Conservation (phyloP, 2,329 filamentous ascomycete genomes). For the Karstenula rhodostoma region DNA sequence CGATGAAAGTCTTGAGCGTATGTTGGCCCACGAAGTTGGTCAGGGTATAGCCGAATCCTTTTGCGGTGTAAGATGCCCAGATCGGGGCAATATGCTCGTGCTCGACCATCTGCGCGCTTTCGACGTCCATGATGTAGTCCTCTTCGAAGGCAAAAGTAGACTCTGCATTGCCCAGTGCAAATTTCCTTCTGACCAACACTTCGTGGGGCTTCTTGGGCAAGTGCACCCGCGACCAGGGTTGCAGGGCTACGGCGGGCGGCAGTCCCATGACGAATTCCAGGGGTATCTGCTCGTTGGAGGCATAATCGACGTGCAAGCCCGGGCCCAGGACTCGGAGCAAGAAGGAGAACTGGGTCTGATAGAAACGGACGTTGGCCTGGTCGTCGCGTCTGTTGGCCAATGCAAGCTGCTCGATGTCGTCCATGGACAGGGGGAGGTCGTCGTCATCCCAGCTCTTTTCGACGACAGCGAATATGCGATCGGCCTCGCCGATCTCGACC, state of each 20-base stretch:
- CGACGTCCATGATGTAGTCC: conserved; percentile 69
- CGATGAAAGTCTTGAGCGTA: conserved; percentile 72
- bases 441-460: conserved; percentile 81
- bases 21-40: conserved; percentile 73
- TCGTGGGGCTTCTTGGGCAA: conserved; percentile 68
- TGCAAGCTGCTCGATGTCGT: conserved; percentile 70
- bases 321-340: conserved; percentile 69
- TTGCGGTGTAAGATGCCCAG: conserved; percentile 74
- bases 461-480: conserved; percentile 77
- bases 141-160: conserved; percentile 39
- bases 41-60: conserved; percentile 69
- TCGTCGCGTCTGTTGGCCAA: conserved; percentile 68
- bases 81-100: conserved; percentile 76
- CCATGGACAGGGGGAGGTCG: conserved; percentile 73
- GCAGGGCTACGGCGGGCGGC: conserved; percentile 56
- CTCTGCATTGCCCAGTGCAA: conserved; percentile 58
- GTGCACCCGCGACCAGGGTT: conserved; percentile 67
- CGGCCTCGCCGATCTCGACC: conserved; percentile 72
- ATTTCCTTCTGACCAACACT: conserved; percentile 65
- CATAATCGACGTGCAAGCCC: conserved; percentile 70
- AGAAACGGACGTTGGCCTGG: conserved; percentile 73
- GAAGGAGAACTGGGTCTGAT: conserved; percentile 74
- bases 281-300: conserved; percentile 73
- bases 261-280: conserved; percentile 71
- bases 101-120: conserved; percentile 64